Base-by-base conservation (phyloP, 208 protist genomes). In the Trypanosoma avium region DNA sequence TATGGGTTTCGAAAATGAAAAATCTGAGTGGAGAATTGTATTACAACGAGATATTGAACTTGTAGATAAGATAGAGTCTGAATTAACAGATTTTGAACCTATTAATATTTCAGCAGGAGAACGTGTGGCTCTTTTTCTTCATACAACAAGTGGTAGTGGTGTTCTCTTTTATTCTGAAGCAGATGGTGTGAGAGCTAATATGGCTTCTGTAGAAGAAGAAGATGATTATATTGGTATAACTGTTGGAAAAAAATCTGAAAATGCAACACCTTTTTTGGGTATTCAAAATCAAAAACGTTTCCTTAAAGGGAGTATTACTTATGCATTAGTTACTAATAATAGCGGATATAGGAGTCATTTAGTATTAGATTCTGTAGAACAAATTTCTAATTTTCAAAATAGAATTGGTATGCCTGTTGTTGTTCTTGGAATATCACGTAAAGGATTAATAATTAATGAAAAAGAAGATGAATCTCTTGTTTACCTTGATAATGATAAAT, bases 211-310 rank as follows among this genome's bases (percentile, higher is more conserved):
- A 22, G 84, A 85, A 55, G 83, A 93, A 60, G 82, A 88, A 47
- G 88, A 94, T 68, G 75, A 79, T 46, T 83, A 91, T 69, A 84
- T 97, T 61, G 88, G 88, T 58, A 94, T 97, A 53, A 90, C 82
- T 0, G 79, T 93, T 8, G 91, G 88, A 21, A 97, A 94, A 64
- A 89, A 84, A 64, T 88, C 84, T 50, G 86, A 93, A 42, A 88
- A 78, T 72, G 72, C 36, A 21, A 65, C 76, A 38, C 88, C 88
- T 7, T 94, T 92, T 63, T 61, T 67, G 9, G 61, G 61, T 26
- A 88, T 97, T 53, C 85, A 87, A 63, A 83, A 85, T 56, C 78
- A 92, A 46, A 89, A 85, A 57, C 75, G 84, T 6, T 47, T 93
- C 15, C 50, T 97, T 24, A 83, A 85, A 63, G 91, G 91, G 13